Evolutionary conservation across 2,329 filamentous ascomycete species (phyloP).

Genomic region (Blastomyces silverae): DNA sequence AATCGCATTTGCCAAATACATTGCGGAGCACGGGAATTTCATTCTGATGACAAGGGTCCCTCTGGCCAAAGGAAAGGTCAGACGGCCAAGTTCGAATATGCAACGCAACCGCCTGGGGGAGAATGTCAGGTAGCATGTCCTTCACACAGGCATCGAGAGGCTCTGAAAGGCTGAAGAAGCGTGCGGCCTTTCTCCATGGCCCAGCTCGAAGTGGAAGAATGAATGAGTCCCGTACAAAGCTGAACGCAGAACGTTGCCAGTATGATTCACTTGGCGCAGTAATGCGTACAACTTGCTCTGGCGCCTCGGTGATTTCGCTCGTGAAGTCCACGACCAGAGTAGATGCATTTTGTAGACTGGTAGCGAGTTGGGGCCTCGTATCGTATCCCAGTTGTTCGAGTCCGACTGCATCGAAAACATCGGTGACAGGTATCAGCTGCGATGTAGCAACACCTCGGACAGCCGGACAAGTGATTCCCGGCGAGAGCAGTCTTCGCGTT

Average conservation of each 20-base stretch:
- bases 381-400: constrained; percentile 12
- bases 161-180: constrained; percentile 5
- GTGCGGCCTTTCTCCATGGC: constrained; percentile 12
- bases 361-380: constrained; percentile 2
- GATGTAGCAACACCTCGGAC: constrained; percentile 11
- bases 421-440: constrained; percentile 12
- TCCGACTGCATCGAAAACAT: constrained; percentile 5
- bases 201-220: constrained; percentile 11
- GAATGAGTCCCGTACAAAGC: constrained; percentile 13
- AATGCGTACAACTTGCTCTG: constrained; percentile 12
- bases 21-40: constrained; percentile 9
- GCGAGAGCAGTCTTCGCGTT: constrained; percentile 8
- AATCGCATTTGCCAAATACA: constrained; percentile 13
- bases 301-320: constrained; percentile 6
- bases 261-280: constrained; percentile 13
- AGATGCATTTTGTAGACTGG: not conserved
- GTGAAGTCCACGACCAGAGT: constrained; percentile 10
- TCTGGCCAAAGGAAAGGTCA: constrained; percentile 14
- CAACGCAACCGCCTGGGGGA: constrained; percentile 7
- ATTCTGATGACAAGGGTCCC: constrained; percentile 12
- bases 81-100: constrained; percentile 15
- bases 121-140: constrained; percentile 11
- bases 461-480: constrained; percentile 12
- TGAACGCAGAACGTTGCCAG: constrained; percentile 13
- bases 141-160: constrained; percentile 12